Evolutionary conservation across 2,329 filamentous ascomycete species (phyloP).

Genomic region (Fusarium verticillioides): DNA sequence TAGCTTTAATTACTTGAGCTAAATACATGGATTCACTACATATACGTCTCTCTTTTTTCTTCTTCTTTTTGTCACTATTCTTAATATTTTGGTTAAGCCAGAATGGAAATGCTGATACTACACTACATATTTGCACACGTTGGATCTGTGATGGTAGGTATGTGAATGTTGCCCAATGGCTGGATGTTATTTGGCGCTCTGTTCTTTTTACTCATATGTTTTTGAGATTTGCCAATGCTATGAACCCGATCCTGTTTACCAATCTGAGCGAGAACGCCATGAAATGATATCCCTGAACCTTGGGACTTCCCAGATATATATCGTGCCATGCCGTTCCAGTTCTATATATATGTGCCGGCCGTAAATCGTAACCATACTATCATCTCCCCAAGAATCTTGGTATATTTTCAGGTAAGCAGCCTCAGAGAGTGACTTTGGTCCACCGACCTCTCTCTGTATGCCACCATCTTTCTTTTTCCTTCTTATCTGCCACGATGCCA

Average conservation of each 20-base stretch:
- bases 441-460: slow-evolving; percentile 62
- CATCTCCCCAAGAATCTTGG: not conserved
- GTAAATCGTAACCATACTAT: slow-evolving; percentile 29
- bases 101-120: not conserved
- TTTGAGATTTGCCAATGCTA: slow-evolving; percentile 4
- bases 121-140: not conserved
- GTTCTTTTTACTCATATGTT: not conserved
- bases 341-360: slow-evolving; percentile 16
- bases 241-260: not conserved
- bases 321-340: not conserved
- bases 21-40: not conserved
- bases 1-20: not conserved
- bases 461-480: slow-evolving; percentile 62
- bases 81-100: not conserved
- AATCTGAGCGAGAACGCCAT: slow-evolving; percentile 18
- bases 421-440: slow-evolving; percentile 45
- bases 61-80: not conserved
- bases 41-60: not conserved
- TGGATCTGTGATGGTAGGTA: not conserved
- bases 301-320: not conserved
- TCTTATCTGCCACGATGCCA: slow-evolving; percentile 54
- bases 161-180: not conserved
- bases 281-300: not conserved
- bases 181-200: not conserved
- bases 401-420: not conserved